A percentile compares a stretch with the other conserved stretches of the same genome.
Conservation (phyloP, 768 basidiomycete genomes). For the Coprinopsis cinerea region DNA sequence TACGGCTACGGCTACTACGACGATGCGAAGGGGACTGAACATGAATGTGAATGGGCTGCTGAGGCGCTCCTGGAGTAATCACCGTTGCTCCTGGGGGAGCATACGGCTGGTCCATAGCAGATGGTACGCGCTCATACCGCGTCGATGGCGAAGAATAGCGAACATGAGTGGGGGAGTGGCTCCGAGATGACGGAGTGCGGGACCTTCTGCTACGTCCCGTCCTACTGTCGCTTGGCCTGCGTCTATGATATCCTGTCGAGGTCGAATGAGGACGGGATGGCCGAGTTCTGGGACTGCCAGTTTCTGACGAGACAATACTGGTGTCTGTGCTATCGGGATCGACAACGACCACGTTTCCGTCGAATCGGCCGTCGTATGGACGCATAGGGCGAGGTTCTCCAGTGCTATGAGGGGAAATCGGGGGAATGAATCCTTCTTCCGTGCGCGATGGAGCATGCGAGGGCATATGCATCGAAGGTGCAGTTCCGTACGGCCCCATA, state of each 20-base stretch:
- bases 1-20: constrained; percentile 14
- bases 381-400: constrained; percentile 6
- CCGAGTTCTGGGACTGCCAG: neutral
- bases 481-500: neutral
- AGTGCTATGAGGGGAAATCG: constrained; percentile 7
- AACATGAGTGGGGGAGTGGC: neutral
- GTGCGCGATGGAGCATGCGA: neutral
- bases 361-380: neutral
- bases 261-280: neutral
- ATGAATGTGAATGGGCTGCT: neutral
- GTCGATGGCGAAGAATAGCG: neutral
- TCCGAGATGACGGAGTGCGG: neutral
- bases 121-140: neutral
- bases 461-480: constrained; percentile 4
- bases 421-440: constrained; percentile 21
- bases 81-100: neutral
- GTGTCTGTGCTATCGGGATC: constrained; percentile 1
- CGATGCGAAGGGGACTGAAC: constrained; percentile 10
- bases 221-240: neutral
- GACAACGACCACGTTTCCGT: neutral
- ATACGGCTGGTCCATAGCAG: neutral
- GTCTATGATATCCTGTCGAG: neutral
- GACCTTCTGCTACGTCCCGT: neutral
- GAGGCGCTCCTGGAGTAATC: neutral
- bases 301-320: constrained; percentile 6